Base-by-base conservation (phyloP, 257 asterid species). In the Jaltomata sinuosa region DNA sequence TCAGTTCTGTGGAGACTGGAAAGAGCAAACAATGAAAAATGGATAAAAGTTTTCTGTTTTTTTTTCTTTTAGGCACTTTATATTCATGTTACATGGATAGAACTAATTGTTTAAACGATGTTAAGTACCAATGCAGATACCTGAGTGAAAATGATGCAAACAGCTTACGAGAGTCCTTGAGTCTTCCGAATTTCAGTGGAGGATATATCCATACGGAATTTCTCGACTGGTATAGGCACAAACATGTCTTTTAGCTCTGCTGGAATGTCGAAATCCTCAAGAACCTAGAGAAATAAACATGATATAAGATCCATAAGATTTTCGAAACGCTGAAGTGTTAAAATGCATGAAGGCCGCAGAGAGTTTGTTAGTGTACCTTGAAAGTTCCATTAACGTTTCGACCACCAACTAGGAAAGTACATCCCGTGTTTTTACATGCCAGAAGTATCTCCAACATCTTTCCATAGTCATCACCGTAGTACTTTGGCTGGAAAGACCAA, bases 391-490 rank as follows among this genome's bases (percentile, higher is more conserved):
- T 87, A 15, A 94, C 80, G 59, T 88, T 90, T 83, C 99, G 91
- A 82, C 97, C 98, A 34, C 89, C 98, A 27, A 96, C 99, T 7
- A 96, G 90, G 89, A 96, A 96, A 82, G 91, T 83, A 85, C 98
- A 93, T n/a, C 98, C 99, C 8, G 93, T 93, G 89, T 86, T 94
- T 89, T 94, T 94, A 90, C 99, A 93, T 52, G 84, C 93, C 68
- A 88, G 89, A 57, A 96, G 95, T 83, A 85, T 88, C 87, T 93
- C 97, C 89, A 94, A 64, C 99, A 96, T 96, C 82, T 90, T 92
- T 34, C 80, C 89, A 74, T 91, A 71, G 86, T 92, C 98, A 52
- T 90, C 92, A 68, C 94, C 87, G 47, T 96, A 96, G 84, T 96
- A 96, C 87, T 93, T 94, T 27, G 99, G 97, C 99, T 96, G 94